phyloP scores from a whole-genome alignment of 1,284 basidiomycete species.

The Leccinum fallax region DNA sequence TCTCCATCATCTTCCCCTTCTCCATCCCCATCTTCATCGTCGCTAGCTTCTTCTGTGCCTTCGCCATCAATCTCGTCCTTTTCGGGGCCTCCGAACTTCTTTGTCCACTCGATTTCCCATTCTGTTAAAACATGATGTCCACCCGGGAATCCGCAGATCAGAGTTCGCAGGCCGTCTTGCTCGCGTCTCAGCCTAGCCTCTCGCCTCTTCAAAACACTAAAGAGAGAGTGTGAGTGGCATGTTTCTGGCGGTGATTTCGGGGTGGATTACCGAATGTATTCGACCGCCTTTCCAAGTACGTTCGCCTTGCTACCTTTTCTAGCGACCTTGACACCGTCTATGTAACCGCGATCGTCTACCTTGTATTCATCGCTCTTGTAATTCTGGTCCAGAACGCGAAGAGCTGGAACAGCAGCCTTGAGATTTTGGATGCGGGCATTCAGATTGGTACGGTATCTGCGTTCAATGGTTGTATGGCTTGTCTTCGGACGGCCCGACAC shows the following conservation, averaged over 20 bases:
- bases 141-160: constrained; percentile 68
- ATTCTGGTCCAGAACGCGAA: constrained; percentile 70
- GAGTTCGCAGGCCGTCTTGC: constrained; percentile 67
- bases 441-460: constrained; percentile 87
- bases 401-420: constrained; percentile 79
- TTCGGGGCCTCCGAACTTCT: constrained; percentile 72
- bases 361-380: constrained; percentile 50
- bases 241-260: neutral
- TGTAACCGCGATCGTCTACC: constrained; percentile 74
- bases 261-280: constrained; percentile 64
- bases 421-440: constrained; percentile 87
- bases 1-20: constrained; percentile 58
- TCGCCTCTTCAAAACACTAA: constrained; percentile 71
- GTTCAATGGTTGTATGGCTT: constrained; percentile 90
- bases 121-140: constrained; percentile 67
- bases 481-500: constrained; percentile 67
- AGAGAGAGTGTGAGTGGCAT: constrained; percentile 6
- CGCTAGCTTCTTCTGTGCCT: constrained; percentile 48
- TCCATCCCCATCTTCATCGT: constrained; percentile 57
- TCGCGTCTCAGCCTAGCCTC: constrained; percentile 71
- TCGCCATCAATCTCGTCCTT: constrained; percentile 62
- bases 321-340: constrained; percentile 82
- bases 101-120: constrained; percentile 75
- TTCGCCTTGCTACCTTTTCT: constrained; percentile 85
- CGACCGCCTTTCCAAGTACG: constrained; percentile 79